Evolutionary conservation across 2,329 filamentous ascomycete genomes (phyloP), one percentile per base, ranked within the genome.

Genomic region (Verticillium tricorpus): DNA sequence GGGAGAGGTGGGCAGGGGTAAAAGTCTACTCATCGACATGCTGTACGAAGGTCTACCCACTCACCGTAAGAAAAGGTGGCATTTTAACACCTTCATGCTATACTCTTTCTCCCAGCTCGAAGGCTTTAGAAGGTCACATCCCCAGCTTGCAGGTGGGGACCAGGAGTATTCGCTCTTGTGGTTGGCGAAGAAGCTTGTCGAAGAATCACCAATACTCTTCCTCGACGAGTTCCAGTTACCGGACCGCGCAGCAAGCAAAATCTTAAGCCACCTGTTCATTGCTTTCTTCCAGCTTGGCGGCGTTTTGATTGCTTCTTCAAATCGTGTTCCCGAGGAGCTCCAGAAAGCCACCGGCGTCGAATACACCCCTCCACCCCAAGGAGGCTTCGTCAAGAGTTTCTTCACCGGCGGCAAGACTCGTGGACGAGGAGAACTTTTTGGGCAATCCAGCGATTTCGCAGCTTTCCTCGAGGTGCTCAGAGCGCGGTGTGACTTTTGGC

Each of bases 71-170:
- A 81, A 83, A 67, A 80, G 90, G 63, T 93, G 89, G 87, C 91
- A 94, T 71, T 95, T 93, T 75, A 92, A 92, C 71, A 92, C 89
- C 0, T 95, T 95, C 69, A 95, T 95, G 89, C 79, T 94, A 9
- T 88, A 93, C 66, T 87, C 86, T 0, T 82, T 93, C 56, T 88
- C 90, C 1, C 87, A 88, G 58, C 78, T 95, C 1, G 91, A 94
- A 68, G 77, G 82, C 14, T 82, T 90, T 55, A 32, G 58, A 14
- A 80, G 91, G 68, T 79, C 77, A 62, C 68, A 70, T 1, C 65
- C 67, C 2, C 62, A 66, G 15, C 39, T 66, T 15, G 64, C 60
- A 63, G 58, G 60, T n/a, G 67, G 65, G 22, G 65, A 73, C 5
- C 73, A 67, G 67, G 85, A 92, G 62, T 87, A 92, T 72, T 90